Evolutionary conservation across 2,329 filamentous ascomycete species (phyloP).

Genomic region (Thielaviopsis musarum): DNA sequence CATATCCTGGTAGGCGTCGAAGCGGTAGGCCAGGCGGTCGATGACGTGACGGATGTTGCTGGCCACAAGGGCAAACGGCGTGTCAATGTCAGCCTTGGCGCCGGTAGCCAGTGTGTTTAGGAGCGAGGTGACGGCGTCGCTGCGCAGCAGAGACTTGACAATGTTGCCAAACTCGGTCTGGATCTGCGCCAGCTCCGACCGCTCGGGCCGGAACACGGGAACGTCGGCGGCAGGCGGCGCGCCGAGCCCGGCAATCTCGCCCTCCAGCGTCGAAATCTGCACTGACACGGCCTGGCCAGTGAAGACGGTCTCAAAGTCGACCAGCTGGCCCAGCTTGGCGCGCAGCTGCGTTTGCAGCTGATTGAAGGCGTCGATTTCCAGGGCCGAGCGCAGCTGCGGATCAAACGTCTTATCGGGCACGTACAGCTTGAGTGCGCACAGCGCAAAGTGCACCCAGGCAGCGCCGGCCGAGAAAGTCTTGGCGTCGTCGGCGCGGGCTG

Average conservation of each 20-base stretch:
- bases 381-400: constrained; percentile 47
- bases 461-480: constrained; percentile 24
- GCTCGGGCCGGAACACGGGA: constrained; percentile 52
- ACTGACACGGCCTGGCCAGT: constrained; percentile 53
- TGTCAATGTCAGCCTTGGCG: constrained; percentile 18
- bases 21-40: constrained; percentile 49
- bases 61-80: constrained; percentile 33
- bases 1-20: constrained; percentile 72
- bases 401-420: constrained; percentile 79
- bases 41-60: constrained; percentile 51
- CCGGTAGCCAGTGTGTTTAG: constrained; percentile 10
- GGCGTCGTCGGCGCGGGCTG: constrained; percentile 25
- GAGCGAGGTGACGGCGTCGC: constrained; percentile 20
- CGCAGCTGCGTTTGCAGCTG: constrained; percentile 39
- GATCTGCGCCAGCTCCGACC: constrained; percentile 50
- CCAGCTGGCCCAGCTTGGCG: constrained; percentile 41
- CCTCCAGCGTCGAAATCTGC: constrained; percentile 44
- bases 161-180: constrained; percentile 74
- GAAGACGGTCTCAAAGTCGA: constrained; percentile 47
- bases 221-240: constrained; percentile 45
- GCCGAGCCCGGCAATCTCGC: constrained; percentile 47
- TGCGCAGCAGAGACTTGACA: constrained; percentile 43
- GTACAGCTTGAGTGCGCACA: constrained; percentile 61
- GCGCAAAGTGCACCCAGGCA: constrained; percentile 60
- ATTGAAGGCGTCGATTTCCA: constrained; percentile 44